A percentile compares a stretch with the other conserved stretches of the same genome.
Evolutionary conservation across 1,139 yeast genomes (phyloP).

Genomic region (Zygosaccharomyces sapae): DNA sequence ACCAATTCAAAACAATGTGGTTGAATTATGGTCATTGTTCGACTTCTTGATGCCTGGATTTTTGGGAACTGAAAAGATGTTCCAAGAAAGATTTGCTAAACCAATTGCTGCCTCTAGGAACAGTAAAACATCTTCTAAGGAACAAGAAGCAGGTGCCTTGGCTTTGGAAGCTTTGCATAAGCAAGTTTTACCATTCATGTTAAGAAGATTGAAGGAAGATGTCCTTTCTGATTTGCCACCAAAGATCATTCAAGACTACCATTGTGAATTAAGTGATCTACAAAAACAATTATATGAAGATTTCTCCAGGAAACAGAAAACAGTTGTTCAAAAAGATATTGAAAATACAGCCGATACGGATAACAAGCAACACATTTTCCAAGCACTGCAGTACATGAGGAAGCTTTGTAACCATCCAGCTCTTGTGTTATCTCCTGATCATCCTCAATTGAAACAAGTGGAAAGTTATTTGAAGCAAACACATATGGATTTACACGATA

Average conservation of each 20-base stretch:
- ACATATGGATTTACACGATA: constrained; percentile 60
- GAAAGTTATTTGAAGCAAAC: constrained; percentile 54
- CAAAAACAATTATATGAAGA: constrained; percentile 86
- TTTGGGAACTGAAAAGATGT: constrained; percentile 88
- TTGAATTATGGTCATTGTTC: constrained; percentile 95
- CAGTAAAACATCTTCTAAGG: constrained; percentile 85
- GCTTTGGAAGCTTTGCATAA: constrained; percentile 95
- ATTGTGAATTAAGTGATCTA: constrained; percentile 88
- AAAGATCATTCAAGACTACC: constrained; percentile 95
- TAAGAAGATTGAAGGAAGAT: constrained; percentile 93
- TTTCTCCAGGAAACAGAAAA: constrained; percentile 81
- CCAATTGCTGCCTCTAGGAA: constrained; percentile 95
- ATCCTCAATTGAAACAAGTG: constrained; percentile 76
- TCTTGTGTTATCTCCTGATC: constrained; percentile 76
- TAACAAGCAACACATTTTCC: constrained; percentile 89
- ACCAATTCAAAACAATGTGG: constrained; percentile 94
- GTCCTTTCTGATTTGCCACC: constrained; percentile 96
- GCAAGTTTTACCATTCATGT: constrained; percentile 93
- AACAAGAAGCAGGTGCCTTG: constrained; percentile 94
- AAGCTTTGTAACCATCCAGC: constrained; percentile 97
- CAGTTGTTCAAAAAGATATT: constrained; percentile 63
- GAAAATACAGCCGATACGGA: constrained; percentile 42
- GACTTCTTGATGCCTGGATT: constrained; percentile 99
- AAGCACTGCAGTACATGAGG: constrained; percentile 95
- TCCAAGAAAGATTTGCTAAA: constrained; percentile 92